Evolutionary conservation across 2,329 filamentous ascomycete genomes (phyloP).

Genomic region (Purpureocillium lavendulum): DNA sequence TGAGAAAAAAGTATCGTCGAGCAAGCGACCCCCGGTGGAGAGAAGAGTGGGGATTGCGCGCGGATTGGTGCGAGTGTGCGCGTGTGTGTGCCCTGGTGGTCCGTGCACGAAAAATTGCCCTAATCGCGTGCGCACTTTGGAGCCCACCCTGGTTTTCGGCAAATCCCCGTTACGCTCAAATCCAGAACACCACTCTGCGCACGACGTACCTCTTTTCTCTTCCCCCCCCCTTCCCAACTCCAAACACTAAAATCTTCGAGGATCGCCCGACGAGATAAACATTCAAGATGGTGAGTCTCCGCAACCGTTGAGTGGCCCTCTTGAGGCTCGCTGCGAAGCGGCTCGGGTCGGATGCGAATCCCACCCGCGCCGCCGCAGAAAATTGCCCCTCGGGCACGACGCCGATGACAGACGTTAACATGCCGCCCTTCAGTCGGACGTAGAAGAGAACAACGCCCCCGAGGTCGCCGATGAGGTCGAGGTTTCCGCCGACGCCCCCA

Average conservation of each 20-base stretch:
- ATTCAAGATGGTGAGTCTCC: constrained; percentile 52
- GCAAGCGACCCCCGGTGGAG: background rate
- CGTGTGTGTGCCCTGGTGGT: constrained; percentile 30
- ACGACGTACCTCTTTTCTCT: constrained; percentile 19
- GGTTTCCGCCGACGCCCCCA: constrained; percentile 84
- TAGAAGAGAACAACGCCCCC: constrained; percentile 96
- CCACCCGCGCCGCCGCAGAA: too few relatives aligned
- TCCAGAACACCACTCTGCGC: constrained; percentile 19
- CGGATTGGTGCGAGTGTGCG: constrained; percentile 1
- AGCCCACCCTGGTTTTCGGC: constrained; percentile 22
- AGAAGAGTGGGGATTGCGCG: constrained; percentile 6
- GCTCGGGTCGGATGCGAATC: too few relatives aligned
- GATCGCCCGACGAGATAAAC: constrained; percentile 54
- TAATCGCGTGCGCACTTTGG: constrained; percentile 26
- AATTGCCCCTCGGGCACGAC: background rate
- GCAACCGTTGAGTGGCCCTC: constrained; percentile 3
- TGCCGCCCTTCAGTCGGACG: constrained; percentile 71
- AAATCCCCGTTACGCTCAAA: constrained; percentile 24
- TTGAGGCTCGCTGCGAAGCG: constrained; percentile 4
- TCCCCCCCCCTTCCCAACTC: constrained; percentile 17
- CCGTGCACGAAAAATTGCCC: constrained; percentile 35
- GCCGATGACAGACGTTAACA: constrained; percentile 7
- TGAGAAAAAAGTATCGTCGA: background rate
- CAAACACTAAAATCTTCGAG: constrained; percentile 51
- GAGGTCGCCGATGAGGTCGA: constrained; percentile 86